Evolutionary conservation across 345 rosid genomes (phyloP).

Genomic region (Lumnitzera racemosa): DNA sequence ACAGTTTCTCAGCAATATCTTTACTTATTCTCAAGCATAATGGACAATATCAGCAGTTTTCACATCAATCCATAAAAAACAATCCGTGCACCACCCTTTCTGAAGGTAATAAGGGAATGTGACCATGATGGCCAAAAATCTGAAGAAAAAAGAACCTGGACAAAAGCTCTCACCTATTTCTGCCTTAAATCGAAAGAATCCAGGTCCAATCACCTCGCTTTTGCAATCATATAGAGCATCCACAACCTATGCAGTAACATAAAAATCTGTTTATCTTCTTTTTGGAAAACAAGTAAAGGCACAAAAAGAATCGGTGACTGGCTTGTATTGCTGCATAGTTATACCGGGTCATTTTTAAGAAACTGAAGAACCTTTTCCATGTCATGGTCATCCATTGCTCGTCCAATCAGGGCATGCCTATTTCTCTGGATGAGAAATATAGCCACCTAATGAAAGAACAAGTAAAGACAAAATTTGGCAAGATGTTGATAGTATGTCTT

Average conservation of each 20-base stretch:
- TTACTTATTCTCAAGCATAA: no score
- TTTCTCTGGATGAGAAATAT: slow-evolving; percentile 97
- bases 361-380: slow-evolving; percentile 84
- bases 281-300: no score
- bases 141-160: neutral
- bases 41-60: no score
- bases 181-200: slow-evolving; percentile 95
- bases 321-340: slow-evolving; percentile 2
- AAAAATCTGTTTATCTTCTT: slow-evolving; percentile 4
- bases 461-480: neutral
- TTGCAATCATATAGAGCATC: slow-evolving; percentile 96
- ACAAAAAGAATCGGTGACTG: no score
- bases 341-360: slow-evolving; percentile 83
- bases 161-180: slow-evolving; percentile 66
- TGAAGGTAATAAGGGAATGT: no score
- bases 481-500: no score
- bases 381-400: slow-evolving; percentile 96
- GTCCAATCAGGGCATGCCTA: slow-evolving; percentile 92
- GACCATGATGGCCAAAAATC: neutral
- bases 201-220: slow-evolving; percentile 99
- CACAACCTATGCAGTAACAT: slow-evolving; percentile 48
- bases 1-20: no score
- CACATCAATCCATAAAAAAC: no score
- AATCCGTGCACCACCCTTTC: no score
- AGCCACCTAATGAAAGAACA: slow-evolving; percentile 51